Percentiles rank a stretch among this genome's conserved stretches.
Conservation (phyloP, 1,139 yeast species). For the Cylindricascospora bacillispora region DNA sequence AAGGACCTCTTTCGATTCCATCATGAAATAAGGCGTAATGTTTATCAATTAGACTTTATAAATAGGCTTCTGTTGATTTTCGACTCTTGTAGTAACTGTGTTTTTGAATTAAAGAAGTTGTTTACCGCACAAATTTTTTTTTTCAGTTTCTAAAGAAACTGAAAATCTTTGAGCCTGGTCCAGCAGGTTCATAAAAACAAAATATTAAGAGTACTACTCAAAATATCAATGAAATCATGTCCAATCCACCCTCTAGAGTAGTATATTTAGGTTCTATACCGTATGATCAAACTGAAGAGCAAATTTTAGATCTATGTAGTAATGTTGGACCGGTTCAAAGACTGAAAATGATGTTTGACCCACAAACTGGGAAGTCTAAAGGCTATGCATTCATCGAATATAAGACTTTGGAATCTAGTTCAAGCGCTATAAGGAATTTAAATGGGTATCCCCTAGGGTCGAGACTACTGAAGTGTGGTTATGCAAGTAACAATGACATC, state of each 20-base stretch:
- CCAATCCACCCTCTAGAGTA: conserved; percentile 30
- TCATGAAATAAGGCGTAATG: too few species aligned
- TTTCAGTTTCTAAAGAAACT: too few species aligned
- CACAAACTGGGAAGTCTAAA: conserved; percentile 79
- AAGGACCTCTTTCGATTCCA: conserved; percentile 68
- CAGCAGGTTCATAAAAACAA: too few species aligned
- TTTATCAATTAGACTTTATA: too few species aligned
- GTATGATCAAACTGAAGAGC: conserved; percentile 78
- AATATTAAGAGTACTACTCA: neutral
- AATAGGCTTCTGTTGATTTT: too few species aligned
- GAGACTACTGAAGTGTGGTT: conserved; percentile 61
- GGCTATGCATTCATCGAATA: conserved; percentile 86
- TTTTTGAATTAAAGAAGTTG: too few species aligned
- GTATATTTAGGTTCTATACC: conserved; percentile 58
- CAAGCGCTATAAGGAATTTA: conserved; percentile 80
- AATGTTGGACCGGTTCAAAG: conserved; percentile 69
- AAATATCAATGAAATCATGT: neutral
- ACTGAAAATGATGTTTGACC: conserved; percentile 69
- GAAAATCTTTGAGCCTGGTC: too few species aligned
- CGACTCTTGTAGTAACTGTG: too few species aligned
- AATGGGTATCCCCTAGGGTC: conserved; percentile 70
- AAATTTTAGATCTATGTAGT: conserved; percentile 37
- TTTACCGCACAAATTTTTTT: too few species aligned
- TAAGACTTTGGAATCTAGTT: conserved; percentile 66
- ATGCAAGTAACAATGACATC: conserved; percentile 30